These are phyloP conservation scores for Mycena sp. DNA, from an alignment of 1,284 basidiomycete species.

Conservation along the genomic window DNA sequence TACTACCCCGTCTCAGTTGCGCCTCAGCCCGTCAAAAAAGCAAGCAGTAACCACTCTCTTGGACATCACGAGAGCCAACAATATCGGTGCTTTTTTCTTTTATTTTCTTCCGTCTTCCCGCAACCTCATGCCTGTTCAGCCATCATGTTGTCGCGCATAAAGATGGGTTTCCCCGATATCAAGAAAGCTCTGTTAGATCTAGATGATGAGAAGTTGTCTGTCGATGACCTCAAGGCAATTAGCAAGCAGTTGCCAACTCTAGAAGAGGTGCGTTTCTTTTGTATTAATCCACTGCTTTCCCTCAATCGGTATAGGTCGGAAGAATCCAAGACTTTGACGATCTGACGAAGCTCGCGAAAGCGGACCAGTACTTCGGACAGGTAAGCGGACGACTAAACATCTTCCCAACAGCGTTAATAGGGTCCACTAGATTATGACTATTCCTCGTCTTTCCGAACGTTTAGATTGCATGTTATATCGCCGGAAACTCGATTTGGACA, in stretches of 20 bases:
- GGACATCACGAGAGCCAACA: conserved; percentile 86
- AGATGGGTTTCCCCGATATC: conserved; percentile 70
- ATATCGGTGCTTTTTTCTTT: conserved; percentile 66
- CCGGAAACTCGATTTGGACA: conserved; percentile 80
- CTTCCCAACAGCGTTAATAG: background rate
- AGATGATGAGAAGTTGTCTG: conserved; percentile 70
- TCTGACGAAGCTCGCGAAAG: conserved; percentile 76
- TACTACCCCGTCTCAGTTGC: conserved; percentile 53
- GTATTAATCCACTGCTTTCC: background rate
- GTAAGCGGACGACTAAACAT: conserved; percentile 47
- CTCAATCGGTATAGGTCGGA: conserved; percentile 54
- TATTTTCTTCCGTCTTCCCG: background rate
- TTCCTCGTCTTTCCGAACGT: conserved; percentile 80
- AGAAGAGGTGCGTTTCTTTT: conserved; percentile 71
- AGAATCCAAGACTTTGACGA: conserved; percentile 75
- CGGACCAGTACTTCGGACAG: conserved; percentile 87
- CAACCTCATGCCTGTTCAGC: conserved; percentile 51
- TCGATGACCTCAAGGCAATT: conserved; percentile 80
- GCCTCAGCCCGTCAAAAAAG: conserved; percentile 57
- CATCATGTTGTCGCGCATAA: conserved; percentile 85
- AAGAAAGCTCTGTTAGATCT: conserved; percentile 73
- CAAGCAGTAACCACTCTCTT: conserved; percentile 75
- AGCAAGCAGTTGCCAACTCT: conserved; percentile 77
- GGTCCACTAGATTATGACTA: conserved; percentile 70
- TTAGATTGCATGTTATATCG: conserved; percentile 87